Conservation (phyloP, 768 basidiomycete genomes). For the Lyophyllum decastes region DNA sequence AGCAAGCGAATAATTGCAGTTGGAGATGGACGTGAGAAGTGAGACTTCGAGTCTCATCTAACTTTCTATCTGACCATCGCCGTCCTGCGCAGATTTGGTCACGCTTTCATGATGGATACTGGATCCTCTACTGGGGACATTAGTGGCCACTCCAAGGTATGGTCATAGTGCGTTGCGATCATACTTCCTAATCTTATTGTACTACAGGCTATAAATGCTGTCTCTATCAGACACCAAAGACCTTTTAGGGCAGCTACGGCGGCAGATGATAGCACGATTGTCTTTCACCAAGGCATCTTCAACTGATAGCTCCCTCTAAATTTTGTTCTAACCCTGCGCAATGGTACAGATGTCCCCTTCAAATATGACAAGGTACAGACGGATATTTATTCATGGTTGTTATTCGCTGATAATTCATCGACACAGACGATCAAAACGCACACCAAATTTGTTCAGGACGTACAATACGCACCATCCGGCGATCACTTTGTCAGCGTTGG, state of each 20-base stretch:
- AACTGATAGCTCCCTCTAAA: neutral
- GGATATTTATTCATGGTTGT: neutral
- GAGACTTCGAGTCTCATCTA: conserved; percentile 6
- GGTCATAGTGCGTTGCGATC: neutral
- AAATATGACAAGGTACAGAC: conserved; percentile 79
- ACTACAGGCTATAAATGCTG: conserved; percentile 77
- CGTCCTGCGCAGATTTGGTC: conserved; percentile 69
- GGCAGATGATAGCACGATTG: conserved; percentile 77
- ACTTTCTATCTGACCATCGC: neutral
- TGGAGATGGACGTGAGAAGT: conserved; percentile 92
- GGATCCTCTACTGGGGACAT: conserved; percentile 90
- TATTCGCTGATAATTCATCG: neutral
- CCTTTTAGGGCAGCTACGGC: conserved; percentile 92
- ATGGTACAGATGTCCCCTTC: conserved; percentile 69
- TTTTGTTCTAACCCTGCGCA: neutral
- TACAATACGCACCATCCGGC: conserved; percentile 81
- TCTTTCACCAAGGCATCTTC: conserved; percentile 74
- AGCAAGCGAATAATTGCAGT: conserved; percentile 95
- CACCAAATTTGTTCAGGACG: conserved; percentile 90
- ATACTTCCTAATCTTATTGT: neutral
- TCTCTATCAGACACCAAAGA: conserved; percentile 83
- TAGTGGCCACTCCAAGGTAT: conserved; percentile 84
- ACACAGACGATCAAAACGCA: conserved; percentile 81
- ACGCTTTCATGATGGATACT: conserved; percentile 81
- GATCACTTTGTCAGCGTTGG: conserved; percentile 87